Evolutionary conservation across 2,329 filamentous ascomycete genomes (phyloP).

Genomic region (Aspergillus fumigatus): DNA sequence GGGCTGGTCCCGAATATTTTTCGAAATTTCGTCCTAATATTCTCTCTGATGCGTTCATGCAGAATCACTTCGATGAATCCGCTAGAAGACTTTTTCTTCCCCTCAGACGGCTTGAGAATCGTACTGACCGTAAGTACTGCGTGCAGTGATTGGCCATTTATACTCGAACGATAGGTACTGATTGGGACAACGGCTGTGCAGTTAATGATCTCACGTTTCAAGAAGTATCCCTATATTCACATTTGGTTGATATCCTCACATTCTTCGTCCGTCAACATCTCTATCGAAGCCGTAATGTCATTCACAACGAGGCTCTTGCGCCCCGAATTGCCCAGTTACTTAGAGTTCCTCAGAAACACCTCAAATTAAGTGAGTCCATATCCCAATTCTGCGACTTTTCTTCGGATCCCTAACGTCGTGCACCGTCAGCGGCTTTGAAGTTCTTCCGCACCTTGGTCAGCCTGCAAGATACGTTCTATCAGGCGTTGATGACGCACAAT

Average conservation of each 20-base stretch:
- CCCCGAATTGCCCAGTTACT: constrained; percentile 79
- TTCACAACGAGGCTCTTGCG: constrained; percentile 73
- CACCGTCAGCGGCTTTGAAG: constrained; percentile 69
- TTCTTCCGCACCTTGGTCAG: constrained; percentile 86
- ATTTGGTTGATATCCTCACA: constrained; percentile 86
- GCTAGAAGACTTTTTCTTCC: constrained; percentile 83
- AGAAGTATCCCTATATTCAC: constrained; percentile 84
- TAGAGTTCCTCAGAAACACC: constrained; percentile 78
- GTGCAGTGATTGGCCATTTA: not conserved
- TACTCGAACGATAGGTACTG: constrained; percentile 9
- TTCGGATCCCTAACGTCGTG: not conserved
- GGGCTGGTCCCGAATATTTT: constrained; percentile 64
- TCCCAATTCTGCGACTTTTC: not conserved
- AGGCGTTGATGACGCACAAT: constrained; percentile 76
- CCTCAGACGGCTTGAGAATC: constrained; percentile 70
- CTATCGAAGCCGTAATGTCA: constrained; percentile 81
- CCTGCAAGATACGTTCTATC: constrained; percentile 87
- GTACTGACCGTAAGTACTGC: constrained; percentile 46
- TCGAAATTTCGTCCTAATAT: constrained; percentile 62
- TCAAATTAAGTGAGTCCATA: constrained; percentile 69
- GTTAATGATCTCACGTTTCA: constrained; percentile 72
- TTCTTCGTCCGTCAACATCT: constrained; percentile 91
- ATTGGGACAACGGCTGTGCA: constrained; percentile 19
- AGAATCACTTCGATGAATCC: constrained; percentile 83
- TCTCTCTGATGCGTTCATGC: constrained; percentile 79